Evolutionary conservation across 257 asterid genomes (phyloP).

Genomic region (Agastache rugosa): DNA sequence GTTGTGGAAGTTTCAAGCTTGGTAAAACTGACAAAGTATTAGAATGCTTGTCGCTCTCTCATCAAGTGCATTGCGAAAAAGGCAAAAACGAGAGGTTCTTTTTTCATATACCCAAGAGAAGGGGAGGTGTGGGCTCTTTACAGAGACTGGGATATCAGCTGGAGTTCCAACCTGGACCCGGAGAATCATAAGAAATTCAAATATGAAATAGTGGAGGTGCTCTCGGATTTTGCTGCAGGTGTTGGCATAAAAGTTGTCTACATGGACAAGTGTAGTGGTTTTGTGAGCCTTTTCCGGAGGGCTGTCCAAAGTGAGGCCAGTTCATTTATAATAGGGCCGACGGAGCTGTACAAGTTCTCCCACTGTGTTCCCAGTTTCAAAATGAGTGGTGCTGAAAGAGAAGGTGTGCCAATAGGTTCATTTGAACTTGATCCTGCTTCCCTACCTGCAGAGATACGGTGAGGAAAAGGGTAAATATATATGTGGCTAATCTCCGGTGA

Average conservation of each 20-base stretch:
- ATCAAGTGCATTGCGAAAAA: constrained; percentile 48
- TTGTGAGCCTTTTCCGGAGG: constrained; percentile 57
- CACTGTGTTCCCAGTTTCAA: constrained; percentile 50
- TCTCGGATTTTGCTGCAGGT: constrained; percentile 45
- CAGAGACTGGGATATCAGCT: constrained; percentile 55
- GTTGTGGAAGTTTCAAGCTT: constrained; percentile 60
- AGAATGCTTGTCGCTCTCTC: constrained; percentile 48
- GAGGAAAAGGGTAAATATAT: constrained; percentile 26
- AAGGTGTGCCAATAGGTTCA: constrained; percentile 58
- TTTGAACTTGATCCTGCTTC: constrained; percentile 66
- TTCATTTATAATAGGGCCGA: constrained; percentile 38
- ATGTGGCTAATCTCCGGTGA: too few species aligned
- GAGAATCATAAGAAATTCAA: constrained; percentile 41
- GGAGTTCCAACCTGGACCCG: constrained; percentile 42
- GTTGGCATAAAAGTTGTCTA: constrained; percentile 47
- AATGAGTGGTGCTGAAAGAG: constrained; percentile 57
- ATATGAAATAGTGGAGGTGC: constrained; percentile 65
- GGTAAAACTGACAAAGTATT: constrained; percentile 39
- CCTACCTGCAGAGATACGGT: constrained; percentile 33
- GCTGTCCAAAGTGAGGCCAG: neutral
- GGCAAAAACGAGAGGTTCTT: constrained; percentile 42
- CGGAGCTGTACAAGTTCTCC: constrained; percentile 54
- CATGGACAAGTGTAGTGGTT: constrained; percentile 60
- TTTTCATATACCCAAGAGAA: constrained; percentile 49
- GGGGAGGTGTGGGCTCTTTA: constrained; percentile 73